Conservation (phyloP, 345 rosid genomes). For the Citrus reticulata region DNA sequence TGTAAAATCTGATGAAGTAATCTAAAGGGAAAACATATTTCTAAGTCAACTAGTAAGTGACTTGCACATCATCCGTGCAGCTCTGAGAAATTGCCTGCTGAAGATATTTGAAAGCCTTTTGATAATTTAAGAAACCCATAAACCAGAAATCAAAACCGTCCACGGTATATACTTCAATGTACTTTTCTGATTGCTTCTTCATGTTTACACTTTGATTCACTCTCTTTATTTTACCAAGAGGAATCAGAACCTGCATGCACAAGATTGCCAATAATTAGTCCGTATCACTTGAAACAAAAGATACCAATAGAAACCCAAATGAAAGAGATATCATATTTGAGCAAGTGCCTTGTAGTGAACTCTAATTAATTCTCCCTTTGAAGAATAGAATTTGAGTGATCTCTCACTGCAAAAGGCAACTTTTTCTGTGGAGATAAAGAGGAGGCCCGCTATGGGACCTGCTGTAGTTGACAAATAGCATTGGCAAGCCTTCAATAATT, state of each 20-base stretch:
- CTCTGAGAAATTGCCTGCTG: constrained; percentile 41
- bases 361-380: constrained; percentile 28
- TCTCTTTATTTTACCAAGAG: constrained; percentile 47
- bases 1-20: background rate
- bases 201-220: constrained; percentile 49
- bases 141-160: constrained; percentile 90
- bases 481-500: constrained; percentile 39
- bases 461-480: constrained; percentile 47
- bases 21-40: background rate
- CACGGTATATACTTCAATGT: constrained; percentile 56
- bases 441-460: constrained; percentile 53
- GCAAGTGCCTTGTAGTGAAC: constrained; percentile 34
- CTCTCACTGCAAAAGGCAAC: constrained; percentile 49
- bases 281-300: no score
- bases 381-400: constrained; percentile 33
- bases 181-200: constrained; percentile 71
- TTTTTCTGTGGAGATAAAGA: constrained; percentile 40
- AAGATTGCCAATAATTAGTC: background rate
- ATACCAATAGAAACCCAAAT: no score
- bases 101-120: constrained; percentile 60
- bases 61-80: background rate
- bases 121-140: constrained; percentile 75
- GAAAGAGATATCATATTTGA: background rate
- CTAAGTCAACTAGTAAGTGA: background rate
- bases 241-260: constrained; percentile 46